These are phyloP conservation scores for Stentor roeselii DNA, from an alignment of 73 alveolate genomes.

Conservation along the genomic window DNA sequence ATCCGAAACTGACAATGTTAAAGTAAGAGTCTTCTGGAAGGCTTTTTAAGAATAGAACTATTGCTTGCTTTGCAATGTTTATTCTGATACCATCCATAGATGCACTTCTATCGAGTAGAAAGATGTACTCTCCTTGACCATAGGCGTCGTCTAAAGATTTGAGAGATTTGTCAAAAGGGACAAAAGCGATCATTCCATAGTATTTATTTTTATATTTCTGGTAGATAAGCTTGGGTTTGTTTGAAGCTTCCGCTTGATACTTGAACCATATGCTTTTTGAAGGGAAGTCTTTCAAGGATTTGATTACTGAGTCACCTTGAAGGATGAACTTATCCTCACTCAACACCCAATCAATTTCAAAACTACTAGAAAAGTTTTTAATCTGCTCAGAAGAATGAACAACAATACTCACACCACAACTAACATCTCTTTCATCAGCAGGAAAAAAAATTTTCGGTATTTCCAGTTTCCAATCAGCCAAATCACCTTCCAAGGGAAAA, in stretches of 20 bases:
- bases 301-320: not conserved
- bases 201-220: not conserved
- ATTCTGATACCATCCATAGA: constrained; percentile 79
- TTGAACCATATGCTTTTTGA: not conserved
- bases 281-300: not conserved
- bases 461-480: not conserved
- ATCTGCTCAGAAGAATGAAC: not conserved
- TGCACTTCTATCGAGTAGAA: constrained; percentile 84
- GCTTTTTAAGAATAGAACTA: constrained; percentile 63
- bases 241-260: not conserved
- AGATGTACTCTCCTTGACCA: constrained; percentile 45
- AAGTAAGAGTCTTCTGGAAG: constrained; percentile 73
- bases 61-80: constrained; percentile 64
- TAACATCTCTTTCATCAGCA: not conserved
- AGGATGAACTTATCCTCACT: not conserved
- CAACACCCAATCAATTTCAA: not conserved
- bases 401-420: not conserved
- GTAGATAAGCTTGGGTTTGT: not conserved
- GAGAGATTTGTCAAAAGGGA: not conserved
- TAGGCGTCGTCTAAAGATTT: not conserved
- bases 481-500: not conserved
- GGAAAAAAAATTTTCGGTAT: not conserved
- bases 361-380: not conserved
- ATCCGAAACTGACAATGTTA: constrained; percentile 83
- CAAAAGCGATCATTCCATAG: not conserved